Evolutionary conservation across 768 basidiomycete genomes (phyloP).

Genomic region (Suillus tomentosus): DNA sequence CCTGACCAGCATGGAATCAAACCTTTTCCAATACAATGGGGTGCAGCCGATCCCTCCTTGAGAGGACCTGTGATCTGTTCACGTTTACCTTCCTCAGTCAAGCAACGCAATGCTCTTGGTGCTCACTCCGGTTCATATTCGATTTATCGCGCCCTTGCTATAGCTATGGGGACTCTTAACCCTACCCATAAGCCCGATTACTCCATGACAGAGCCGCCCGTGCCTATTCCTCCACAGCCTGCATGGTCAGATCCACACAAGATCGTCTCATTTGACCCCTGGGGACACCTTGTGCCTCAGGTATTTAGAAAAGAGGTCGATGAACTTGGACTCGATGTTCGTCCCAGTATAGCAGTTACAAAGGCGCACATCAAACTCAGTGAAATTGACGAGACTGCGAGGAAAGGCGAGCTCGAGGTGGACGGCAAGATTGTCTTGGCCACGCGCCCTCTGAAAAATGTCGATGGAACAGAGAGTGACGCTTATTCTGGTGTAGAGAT

Average conservation of each 20-base stretch:
- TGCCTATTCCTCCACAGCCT: slow-evolving; percentile 73
- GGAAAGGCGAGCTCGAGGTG: slow-evolving; percentile 67
- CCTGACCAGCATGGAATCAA: slow-evolving; percentile 91
- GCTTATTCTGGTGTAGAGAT: slow-evolving; percentile 84
- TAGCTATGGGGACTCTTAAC: slow-evolving; percentile 83
- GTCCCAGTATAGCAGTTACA: slow-evolving; percentile 93
- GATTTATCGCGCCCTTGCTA: slow-evolving; percentile 90
- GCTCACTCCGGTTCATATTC: slow-evolving; percentile 94
- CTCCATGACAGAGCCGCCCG: slow-evolving; percentile 80
- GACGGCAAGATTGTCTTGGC: slow-evolving; percentile 84
- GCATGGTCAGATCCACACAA: slow-evolving; percentile 75
- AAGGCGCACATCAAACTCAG: slow-evolving; percentile 93
- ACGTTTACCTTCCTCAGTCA: slow-evolving; percentile 80
- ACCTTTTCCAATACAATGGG: slow-evolving; percentile 83
- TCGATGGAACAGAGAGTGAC: slow-evolving; percentile 58
- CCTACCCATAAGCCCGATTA: slow-evolving; percentile 85
- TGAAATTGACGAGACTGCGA: slow-evolving; percentile 83
- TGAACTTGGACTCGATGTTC: slow-evolving; percentile 72
- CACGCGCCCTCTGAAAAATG: slow-evolving; percentile 62
- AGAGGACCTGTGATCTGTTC: slow-evolving; percentile 92
- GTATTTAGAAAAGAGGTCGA: slow-evolving; percentile 66
- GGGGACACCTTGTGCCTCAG: slow-evolving; percentile 83
- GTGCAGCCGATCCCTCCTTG: slow-evolving; percentile 56
- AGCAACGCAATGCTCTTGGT: slow-evolving; percentile 90
- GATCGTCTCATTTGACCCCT: slow-evolving; percentile 94